These are phyloP conservation scores for Colletotrichum plurivorum DNA, from an alignment of 2,329 filamentous ascomycete species.

Conservation along the genomic window DNA sequence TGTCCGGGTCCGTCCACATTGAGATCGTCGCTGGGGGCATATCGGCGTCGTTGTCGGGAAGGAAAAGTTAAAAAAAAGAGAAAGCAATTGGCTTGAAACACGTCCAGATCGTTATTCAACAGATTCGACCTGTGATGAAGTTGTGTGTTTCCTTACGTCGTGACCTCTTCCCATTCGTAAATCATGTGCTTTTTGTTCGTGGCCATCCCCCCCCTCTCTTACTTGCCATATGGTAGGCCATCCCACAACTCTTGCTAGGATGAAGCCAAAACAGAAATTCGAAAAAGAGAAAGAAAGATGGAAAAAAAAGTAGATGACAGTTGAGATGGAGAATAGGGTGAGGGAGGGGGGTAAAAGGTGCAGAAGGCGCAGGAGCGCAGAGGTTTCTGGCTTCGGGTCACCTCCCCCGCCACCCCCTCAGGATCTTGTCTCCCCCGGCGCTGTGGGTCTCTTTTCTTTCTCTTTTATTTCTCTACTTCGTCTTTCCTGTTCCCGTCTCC, in stretches of 20 bases:
- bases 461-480: background rate
- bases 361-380: constrained; percentile 31
- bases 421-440: background rate
- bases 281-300: background rate
- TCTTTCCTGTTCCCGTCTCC: too few species aligned
- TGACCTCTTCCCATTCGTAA: too few species aligned
- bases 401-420: background rate
- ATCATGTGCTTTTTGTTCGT: too few species aligned
- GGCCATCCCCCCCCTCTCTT: too few species aligned
- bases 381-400: constrained; percentile 31
- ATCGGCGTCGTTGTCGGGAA: too few species aligned
- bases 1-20: constrained; percentile 18
- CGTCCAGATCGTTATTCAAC: too few species aligned
- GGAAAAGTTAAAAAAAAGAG: too few species aligned
- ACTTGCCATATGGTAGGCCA: too few species aligned
- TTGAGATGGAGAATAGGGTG: background rate
- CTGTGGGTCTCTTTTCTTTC: constrained; percentile 10
- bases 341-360: background rate
- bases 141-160: too few species aligned
- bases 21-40: background rate
- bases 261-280: background rate
- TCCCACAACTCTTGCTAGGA: too few species aligned
- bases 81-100: too few species aligned
- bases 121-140: too few species aligned
- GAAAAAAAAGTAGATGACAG: background rate